These are phyloP conservation scores for Geoglossum glabrum DNA, from an alignment of 495 filamentous ascomycete species.

Conservation along the genomic window DNA sequence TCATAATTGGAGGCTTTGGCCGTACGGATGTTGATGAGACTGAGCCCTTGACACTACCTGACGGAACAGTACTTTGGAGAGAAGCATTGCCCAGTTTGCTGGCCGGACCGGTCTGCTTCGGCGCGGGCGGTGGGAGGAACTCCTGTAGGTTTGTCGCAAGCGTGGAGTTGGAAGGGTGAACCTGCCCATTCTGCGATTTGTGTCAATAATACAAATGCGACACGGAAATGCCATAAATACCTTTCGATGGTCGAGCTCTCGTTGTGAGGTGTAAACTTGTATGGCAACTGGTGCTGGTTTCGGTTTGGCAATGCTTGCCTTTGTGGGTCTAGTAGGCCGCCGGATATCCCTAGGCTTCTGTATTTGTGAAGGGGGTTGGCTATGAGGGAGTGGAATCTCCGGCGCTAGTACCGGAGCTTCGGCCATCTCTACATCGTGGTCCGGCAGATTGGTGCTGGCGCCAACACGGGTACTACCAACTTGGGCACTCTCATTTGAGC, in stretches of 20 bases:
- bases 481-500: neutral
- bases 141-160: slow-evolving; percentile 36
- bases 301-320: slow-evolving; percentile 40
- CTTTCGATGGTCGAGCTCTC: slow-evolving; percentile 7
- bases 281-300: slow-evolving; percentile 66
- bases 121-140: slow-evolving; percentile 25
- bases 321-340: slow-evolving; percentile 48
- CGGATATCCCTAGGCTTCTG: slow-evolving; percentile 35
- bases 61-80: slow-evolving; percentile 41
- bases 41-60: slow-evolving; percentile 47
- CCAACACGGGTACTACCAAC: neutral
- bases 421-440: slow-evolving; percentile 9
- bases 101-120: slow-evolving; percentile 28
- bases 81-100: slow-evolving; percentile 53
- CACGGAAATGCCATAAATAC: neutral
- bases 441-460: slow-evolving; percentile 1
- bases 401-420: slow-evolving; percentile 1
- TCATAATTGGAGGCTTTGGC: slow-evolving; percentile 39
- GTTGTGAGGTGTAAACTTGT: slow-evolving; percentile 54
- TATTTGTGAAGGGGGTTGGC: slow-evolving; percentile 25
- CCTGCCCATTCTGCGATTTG: slow-evolving; percentile 16
- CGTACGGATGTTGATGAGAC: slow-evolving; percentile 36
- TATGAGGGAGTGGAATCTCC: slow-evolving; percentile 29
- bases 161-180: slow-evolving; percentile 37
- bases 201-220: neutral